phyloP scores from a whole-genome alignment of 306 rosid genomes.

The Prunus armeniaca region DNA sequence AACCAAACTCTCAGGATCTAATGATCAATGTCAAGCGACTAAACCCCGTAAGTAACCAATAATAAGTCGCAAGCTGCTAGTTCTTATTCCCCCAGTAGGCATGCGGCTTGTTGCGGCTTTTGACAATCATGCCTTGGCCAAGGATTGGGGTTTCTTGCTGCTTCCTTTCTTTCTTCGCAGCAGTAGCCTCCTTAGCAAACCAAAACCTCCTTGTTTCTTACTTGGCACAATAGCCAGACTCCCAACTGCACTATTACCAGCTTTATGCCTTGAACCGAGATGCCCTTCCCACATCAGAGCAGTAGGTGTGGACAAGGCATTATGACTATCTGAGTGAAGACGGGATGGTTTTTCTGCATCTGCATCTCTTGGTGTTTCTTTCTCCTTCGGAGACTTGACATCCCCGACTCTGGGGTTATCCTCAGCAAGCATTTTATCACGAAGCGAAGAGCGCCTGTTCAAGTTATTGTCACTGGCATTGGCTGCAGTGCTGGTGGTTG shows the following conservation, averaged over 20 bases:
- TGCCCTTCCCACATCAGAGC: slow-evolving; percentile 17
- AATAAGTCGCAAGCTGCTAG: not conserved
- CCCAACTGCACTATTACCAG: slow-evolving; percentile 25
- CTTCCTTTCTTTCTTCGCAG: slow-evolving; percentile 49
- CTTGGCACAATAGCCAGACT: slow-evolving; percentile 41
- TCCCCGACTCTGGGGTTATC: slow-evolving; percentile 35
- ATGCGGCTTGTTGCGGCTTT: not conserved
- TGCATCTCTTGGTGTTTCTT: slow-evolving; percentile 24
- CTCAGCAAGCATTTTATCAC: slow-evolving; percentile 61
- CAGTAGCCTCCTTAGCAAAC: slow-evolving; percentile 59
- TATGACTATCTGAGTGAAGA: slow-evolving; percentile 30
- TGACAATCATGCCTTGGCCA: slow-evolving; percentile 30
- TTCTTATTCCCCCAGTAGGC: not conserved
- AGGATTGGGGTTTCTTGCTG: slow-evolving; percentile 32
- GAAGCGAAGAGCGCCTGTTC: slow-evolving; percentile 53
- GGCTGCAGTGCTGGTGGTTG: slow-evolving; percentile 28
- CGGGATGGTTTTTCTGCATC: slow-evolving; percentile 26
- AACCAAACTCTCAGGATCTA: slow-evolving; percentile 14
- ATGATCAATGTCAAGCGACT: slow-evolving; percentile 16
- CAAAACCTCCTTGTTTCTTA: slow-evolving; percentile 53
- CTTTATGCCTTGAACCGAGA: slow-evolving; percentile 29
- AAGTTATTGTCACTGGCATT: slow-evolving; percentile 35
- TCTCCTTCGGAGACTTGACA: slow-evolving; percentile 19
- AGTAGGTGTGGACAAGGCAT: slow-evolving; percentile 20
- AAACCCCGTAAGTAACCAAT: slow-evolving; percentile 5